phyloP scores from a whole-genome alignment of 305 asterid species.

The Fraxinus latifolia region DNA sequence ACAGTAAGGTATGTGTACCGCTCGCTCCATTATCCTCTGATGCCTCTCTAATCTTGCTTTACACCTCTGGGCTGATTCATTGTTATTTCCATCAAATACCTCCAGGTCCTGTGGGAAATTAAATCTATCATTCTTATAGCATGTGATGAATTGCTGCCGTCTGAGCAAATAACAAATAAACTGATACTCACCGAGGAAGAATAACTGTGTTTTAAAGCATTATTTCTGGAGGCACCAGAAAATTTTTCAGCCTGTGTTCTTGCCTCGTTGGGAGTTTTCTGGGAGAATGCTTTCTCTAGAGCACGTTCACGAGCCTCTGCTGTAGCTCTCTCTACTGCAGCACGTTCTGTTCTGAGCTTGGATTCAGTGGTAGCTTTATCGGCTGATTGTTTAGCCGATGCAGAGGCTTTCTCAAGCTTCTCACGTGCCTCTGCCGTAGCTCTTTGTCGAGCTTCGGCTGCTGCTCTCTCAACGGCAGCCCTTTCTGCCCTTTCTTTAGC shows the following conservation, averaged over 20 bases:
- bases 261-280: conserved; percentile 45
- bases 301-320: conserved; percentile 97
- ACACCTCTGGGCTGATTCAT: conserved; percentile 81
- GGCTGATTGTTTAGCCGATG: conserved; percentile 33
- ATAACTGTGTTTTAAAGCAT: conserved; percentile 62
- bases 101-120: conserved; percentile 65
- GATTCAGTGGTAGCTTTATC: conserved; percentile 56
- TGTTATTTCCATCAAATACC: conserved; percentile 46
- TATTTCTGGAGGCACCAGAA: conserved; percentile 46
- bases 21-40: conserved; percentile 94
- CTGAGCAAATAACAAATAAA: conserved; percentile 14
- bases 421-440: conserved; percentile 62
- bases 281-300: conserved; percentile 79
- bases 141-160: conserved; percentile 12
- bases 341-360: conserved; percentile 84
- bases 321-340: conserved; percentile 97
- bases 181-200: conserved; percentile 72
- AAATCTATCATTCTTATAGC: conserved; percentile 17
- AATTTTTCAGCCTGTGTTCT: conserved; percentile 44
- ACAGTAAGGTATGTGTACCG: conserved; percentile 45
- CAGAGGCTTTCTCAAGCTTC: conserved; percentile 55
- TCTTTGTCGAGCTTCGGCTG: conserved; percentile 69
- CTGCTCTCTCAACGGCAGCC: conserved; percentile 79
- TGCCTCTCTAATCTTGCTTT: conserved; percentile 92
- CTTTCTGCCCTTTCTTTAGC: conserved; percentile 89